Evolutionary conservation across 2,329 filamentous ascomycete species (phyloP).

Genomic region (Didymella exigua): DNA sequence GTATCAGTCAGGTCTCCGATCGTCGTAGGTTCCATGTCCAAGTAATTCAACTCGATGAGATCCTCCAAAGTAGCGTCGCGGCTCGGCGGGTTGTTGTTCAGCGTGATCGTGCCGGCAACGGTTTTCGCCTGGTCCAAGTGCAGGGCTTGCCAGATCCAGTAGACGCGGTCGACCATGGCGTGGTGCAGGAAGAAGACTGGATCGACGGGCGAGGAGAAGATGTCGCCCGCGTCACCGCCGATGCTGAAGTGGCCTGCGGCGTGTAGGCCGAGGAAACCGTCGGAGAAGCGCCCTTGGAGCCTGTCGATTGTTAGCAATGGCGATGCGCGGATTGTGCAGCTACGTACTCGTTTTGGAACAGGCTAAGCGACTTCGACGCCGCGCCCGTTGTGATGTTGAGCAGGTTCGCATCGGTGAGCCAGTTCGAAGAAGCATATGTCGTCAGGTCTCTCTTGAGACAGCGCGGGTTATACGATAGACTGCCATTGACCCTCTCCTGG

Average conservation of each 20-base stretch:
- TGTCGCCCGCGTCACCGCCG: slow-evolving; percentile 46
- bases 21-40: slow-evolving; percentile 33
- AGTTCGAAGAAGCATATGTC: slow-evolving; percentile 22
- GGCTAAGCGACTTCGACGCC: slow-evolving; percentile 48
- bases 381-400: slow-evolving; percentile 58
- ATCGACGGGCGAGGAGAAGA: slow-evolving; percentile 53
- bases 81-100: slow-evolving; percentile 51
- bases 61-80: slow-evolving; percentile 54
- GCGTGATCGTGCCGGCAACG: slow-evolving; percentile 48
- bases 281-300: slow-evolving; percentile 21
- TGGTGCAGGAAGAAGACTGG: slow-evolving; percentile 53
- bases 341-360: slow-evolving; percentile 42
- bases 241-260: slow-evolving; percentile 46
- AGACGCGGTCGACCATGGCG: slow-evolving; percentile 53
- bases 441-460: slow-evolving; percentile 46
- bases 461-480: slow-evolving; percentile 33
- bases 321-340: too few relatives aligned
- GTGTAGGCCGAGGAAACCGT: slow-evolving; percentile 46
- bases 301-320: background rate
- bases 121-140: slow-evolving; percentile 20
- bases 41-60: slow-evolving; percentile 47
- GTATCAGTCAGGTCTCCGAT: slow-evolving; percentile 51
- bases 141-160: slow-evolving; percentile 55
- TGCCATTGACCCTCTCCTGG: slow-evolving; percentile 17
- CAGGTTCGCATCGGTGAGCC: slow-evolving; percentile 39